Evolutionary conservation across 1,284 basidiomycete species (phyloP).

Genomic region (Pyrrhoderma noxium): DNA sequence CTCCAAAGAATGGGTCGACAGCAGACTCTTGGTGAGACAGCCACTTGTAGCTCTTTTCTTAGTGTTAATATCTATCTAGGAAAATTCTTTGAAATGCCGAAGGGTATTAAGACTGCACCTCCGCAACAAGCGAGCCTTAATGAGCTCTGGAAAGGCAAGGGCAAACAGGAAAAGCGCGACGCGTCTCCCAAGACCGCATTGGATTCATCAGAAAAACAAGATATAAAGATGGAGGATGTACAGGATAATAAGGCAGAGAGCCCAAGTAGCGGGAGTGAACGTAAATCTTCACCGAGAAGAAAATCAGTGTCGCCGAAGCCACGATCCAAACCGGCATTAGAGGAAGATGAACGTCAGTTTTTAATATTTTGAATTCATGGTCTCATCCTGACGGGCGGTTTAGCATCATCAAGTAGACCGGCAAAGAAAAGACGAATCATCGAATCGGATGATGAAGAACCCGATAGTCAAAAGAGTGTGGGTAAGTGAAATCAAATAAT

Average conservation of each 20-base stretch:
- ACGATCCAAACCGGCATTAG: neutral
- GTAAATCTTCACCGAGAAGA: neutral
- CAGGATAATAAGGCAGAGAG: constrained; percentile 22
- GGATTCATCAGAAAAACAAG: constrained; percentile 18
- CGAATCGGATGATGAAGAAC: constrained; percentile 60
- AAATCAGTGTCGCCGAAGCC: neutral
- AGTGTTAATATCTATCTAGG: constrained; percentile 39
- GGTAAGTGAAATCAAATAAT: constrained; percentile 4
- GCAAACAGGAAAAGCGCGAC: constrained; percentile 26
- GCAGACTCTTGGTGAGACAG: constrained; percentile 56
- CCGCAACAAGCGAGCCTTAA: constrained; percentile 64
- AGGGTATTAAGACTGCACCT: constrained; percentile 49
- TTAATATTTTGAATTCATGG: neutral
- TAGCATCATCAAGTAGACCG: constrained; percentile 18
- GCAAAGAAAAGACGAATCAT: constrained; percentile 55
- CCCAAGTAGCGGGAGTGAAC: neutral
- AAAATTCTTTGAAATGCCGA: constrained; percentile 69
- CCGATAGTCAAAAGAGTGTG: constrained; percentile 20
- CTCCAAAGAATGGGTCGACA: constrained; percentile 49
- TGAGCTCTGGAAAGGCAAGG: constrained; percentile 60
- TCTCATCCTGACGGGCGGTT: neutral
- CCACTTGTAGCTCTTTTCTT: constrained; percentile 6
- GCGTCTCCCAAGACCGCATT: neutral
- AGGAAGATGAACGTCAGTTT: neutral
- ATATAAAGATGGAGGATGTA: constrained; percentile 18